Evolutionary conservation across 139 green algal species (phyloP).

Genomic region (Pleodorina starrii): DNA sequence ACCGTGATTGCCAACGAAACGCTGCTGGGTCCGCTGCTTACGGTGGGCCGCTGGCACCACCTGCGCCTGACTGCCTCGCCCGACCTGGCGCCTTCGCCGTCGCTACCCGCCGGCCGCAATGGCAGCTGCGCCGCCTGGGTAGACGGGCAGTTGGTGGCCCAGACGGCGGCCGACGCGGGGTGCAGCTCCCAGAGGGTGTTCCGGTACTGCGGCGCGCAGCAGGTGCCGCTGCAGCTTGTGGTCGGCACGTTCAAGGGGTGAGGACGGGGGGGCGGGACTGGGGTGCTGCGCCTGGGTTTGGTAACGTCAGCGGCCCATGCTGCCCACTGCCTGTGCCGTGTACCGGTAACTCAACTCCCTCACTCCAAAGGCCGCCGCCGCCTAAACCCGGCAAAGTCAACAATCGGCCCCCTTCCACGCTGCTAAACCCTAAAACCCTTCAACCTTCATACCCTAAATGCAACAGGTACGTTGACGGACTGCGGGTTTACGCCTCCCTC

Average conservation of each 20-base stretch:
- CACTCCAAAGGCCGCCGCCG: too few relatives aligned
- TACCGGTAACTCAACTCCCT: too few relatives aligned
- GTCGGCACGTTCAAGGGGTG: slow-evolving; percentile 34
- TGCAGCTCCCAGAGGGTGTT: slow-evolving; percentile 13
- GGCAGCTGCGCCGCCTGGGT: slow-evolving; percentile 21
- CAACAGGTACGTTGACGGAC: slow-evolving; percentile 19
- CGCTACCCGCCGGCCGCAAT: not conserved
- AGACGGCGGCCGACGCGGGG: not conserved
- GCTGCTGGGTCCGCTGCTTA: not conserved
- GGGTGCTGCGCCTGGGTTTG: too few relatives aligned
- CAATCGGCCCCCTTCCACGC: too few relatives aligned
- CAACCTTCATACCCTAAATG: too few relatives aligned
- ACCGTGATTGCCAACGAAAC: not conserved
- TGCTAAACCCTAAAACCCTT: too few relatives aligned
- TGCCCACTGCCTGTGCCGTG: too few relatives aligned
- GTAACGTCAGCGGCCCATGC: too few relatives aligned
- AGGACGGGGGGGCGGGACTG: not conserved
- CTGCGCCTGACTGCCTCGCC: not conserved
- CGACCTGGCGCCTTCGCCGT: not conserved
- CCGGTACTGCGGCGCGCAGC: not conserved
- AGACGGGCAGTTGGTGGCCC: slow-evolving; percentile 11
- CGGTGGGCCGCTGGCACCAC: slow-evolving; percentile 43
- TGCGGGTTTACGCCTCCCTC: slow-evolving; percentile 27
- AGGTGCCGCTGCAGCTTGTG: not conserved
- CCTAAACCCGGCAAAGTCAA: too few relatives aligned